Base-by-base conservation (phyloP, 148 eudicot species). In the Rhododendron ferrugineum region DNA sequence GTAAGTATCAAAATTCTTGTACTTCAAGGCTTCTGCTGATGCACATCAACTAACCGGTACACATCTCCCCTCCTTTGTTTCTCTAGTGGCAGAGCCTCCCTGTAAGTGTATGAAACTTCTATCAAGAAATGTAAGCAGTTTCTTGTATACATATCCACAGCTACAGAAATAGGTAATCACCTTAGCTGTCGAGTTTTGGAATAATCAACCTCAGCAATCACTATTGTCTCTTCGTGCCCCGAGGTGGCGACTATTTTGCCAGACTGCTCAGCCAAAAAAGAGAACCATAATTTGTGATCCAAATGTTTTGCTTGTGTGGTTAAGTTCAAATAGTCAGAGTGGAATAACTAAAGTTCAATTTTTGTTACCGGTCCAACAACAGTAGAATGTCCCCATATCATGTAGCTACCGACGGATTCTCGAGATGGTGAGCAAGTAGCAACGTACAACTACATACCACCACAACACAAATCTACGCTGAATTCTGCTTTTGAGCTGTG, bases 341-440 rank as follows among this genome's bases (percentile, higher is more conserved):
- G 9, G 16, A 28, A 30, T 11, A 60, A 20, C 34, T 36, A 58
- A 32, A 23, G 42, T 58, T 2, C 82, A 54, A 26, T 11, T 58
- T 58, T 30, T 47, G 73, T 1, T 89, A 93, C 94, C 66, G 93
- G 93, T 80, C 93, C 93, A 88, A 91, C 92, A 78, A 93, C 87
- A 52, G 92, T 92, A 74, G 94, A 92, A 86, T 93, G 94, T 49
- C 96, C 96, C 94, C 94, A 90, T 64, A 91, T 92, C 82, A 85
- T 84, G 83, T 93, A 92, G 70, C 87, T 87, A 47, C 91, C 87
- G 6, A 62, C 56, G 40, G 88, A 87, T 74, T 91, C 92, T 84
- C 93, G 90, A 77, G 93, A 90, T 34, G 94, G 94, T 60, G 94
- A 89, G 83, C 94, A 93, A 34, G 96, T 91, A 3, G 96, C 94